Conservation (phyloP, 2,329 filamentous ascomycete genomes). For the Colletotrichum navitas region DNA sequence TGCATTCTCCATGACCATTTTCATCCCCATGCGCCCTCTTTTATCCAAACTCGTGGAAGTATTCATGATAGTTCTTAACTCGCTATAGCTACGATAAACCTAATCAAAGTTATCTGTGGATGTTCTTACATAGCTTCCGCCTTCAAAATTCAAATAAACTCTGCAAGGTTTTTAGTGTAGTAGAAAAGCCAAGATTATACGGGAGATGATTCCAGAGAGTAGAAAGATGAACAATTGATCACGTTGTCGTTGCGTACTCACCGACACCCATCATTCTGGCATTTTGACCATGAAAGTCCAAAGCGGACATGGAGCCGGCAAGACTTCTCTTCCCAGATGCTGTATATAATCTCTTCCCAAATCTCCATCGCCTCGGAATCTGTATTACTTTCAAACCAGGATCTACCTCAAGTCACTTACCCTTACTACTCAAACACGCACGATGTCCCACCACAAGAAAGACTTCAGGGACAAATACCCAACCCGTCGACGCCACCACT, state of each 20-base stretch:
- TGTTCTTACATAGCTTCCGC: not conserved
- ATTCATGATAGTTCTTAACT: not conserved
- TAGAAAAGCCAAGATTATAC: not conserved
- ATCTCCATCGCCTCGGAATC: not conserved
- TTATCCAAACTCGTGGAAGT: too few relatives aligned
- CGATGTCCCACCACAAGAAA: constrained; percentile 14
- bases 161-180: not conserved
- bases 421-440: not conserved
- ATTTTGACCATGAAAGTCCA: not conserved
- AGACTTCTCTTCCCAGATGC: too few relatives aligned
- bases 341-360: not conserved
- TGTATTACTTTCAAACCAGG: not conserved
- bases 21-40: too few relatives aligned
- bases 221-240: not conserved
- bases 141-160: not conserved
- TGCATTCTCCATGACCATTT: not conserved
- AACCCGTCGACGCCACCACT: not conserved
- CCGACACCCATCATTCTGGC: too few relatives aligned
- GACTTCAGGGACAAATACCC: constrained; percentile 7
- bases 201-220: not conserved
- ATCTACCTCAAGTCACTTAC: not conserved
- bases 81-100: too few relatives aligned
- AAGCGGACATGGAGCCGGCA: not conserved
- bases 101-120: not conserved
- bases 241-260: not conserved